Conservation (phyloP, 1,284 basidiomycete species). For the Leccinum huronense region DNA sequence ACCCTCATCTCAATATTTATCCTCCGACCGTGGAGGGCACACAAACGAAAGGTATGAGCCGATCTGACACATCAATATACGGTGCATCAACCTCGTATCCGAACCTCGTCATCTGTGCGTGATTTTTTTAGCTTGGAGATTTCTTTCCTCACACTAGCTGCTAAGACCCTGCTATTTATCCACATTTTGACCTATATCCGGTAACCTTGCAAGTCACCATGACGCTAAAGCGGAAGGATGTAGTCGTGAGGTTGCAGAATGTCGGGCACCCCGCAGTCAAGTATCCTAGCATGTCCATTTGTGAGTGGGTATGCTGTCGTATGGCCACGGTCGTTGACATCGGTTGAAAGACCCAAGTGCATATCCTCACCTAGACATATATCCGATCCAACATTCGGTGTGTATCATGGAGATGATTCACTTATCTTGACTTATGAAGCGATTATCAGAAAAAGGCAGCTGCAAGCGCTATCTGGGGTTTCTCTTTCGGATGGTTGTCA, state of each 20-base stretch:
- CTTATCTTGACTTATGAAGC: slow-evolving; percentile 8
- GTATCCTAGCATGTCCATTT: slow-evolving; percentile 39
- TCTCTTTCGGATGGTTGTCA: slow-evolving; percentile 27
- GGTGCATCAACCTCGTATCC: slow-evolving; percentile 19
- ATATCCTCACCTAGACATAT: slow-evolving; percentile 49
- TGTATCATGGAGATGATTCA: slow-evolving; percentile 4
- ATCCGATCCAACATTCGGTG: slow-evolving; percentile 34
- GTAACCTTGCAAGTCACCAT: slow-evolving; percentile 12
- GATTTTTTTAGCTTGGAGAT: neutral
- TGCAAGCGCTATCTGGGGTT: slow-evolving; percentile 14
- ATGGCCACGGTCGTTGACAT: slow-evolving; percentile 12
- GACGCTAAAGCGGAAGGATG: neutral
- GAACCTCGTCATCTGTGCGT: slow-evolving; percentile 28
- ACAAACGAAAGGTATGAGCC: neutral
- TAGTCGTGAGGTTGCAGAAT: slow-evolving; percentile 10
- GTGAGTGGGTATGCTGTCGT: slow-evolving; percentile 26
- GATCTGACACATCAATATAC: neutral
- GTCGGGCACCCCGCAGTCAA: slow-evolving; percentile 7
- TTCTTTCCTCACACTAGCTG: neutral
- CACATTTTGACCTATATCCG: slow-evolving; percentile 33
- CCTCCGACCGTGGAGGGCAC: slow-evolving; percentile 23
- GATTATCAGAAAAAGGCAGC: slow-evolving; percentile 12
- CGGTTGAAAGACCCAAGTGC: slow-evolving; percentile 36
- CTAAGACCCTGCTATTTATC: slow-evolving; percentile 32
- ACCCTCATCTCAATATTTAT: slow-evolving; percentile 49